A percentile compares a stretch with the other conserved stretches of the same genome.
Evolutionary conservation across 768 basidiomycete genomes (phyloP).

Genomic region (Suillus subaureus): DNA sequence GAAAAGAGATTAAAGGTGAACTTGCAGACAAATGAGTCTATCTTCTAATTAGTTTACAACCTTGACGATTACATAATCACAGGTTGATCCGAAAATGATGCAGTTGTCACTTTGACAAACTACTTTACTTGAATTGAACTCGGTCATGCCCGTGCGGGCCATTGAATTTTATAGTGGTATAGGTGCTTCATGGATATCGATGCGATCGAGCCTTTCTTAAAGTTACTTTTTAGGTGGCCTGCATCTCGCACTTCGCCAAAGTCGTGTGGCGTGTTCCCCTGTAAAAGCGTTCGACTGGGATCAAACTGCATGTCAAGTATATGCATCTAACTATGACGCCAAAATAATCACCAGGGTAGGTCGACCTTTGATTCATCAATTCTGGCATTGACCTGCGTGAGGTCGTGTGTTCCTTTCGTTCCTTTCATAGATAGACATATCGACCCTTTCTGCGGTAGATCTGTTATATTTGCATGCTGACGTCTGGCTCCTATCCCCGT

Average conservation of each 20-base stretch:
- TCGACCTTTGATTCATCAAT: conserved; percentile 5
- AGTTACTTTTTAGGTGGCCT: conserved; percentile 57
- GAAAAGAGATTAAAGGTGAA: neutral
- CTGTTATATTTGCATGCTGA: conserved; percentile 53
- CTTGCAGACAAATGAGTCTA: neutral
- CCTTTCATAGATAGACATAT: conserved; percentile 57
- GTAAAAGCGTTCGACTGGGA: conserved; percentile 85
- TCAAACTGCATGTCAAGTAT: conserved; percentile 70
- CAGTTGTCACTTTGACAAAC: too few species aligned
- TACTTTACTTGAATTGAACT: too few species aligned
- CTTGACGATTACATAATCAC: conserved; percentile 11
- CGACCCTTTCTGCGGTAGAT: conserved; percentile 48
- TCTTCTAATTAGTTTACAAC: conserved; percentile 7
- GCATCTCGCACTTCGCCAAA: conserved; percentile 64
- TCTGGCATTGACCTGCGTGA: neutral
- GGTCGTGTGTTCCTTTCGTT: neutral
- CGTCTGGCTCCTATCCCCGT: conserved; percentile 79
- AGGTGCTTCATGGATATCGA: conserved; percentile 44
- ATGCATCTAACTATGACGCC: conserved; percentile 58
- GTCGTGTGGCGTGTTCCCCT: conserved; percentile 47
- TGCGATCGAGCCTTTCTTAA: neutral
- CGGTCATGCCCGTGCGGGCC: conserved; percentile 19
- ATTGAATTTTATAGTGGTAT: conserved; percentile 82
- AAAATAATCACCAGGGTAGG: conserved; percentile 53
- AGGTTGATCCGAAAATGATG: conserved; percentile 1